Conservation (phyloP, 225 moss, liverwort and hornwort genomes). For the Thuidium tamariscinum region DNA sequence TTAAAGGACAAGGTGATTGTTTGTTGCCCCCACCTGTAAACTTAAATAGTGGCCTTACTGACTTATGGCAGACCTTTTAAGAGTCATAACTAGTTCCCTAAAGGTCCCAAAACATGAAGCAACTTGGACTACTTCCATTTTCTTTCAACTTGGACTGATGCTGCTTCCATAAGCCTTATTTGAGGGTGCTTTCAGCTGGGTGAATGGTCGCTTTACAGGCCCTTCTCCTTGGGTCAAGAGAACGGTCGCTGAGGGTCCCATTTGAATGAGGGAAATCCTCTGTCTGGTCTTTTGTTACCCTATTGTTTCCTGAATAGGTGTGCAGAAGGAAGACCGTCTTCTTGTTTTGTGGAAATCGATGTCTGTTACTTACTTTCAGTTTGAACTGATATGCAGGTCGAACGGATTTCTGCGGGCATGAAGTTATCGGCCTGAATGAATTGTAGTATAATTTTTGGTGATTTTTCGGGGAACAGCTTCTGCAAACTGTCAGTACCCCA, state of each 20-base stretch:
- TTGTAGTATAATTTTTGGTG: conserved; percentile 8
- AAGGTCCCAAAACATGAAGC: neutral
- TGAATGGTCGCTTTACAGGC: neutral
- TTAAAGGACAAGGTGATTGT: neutral
- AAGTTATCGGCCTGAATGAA: neutral
- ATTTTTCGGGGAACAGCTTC: conserved; percentile 2
- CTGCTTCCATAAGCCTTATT: neutral
- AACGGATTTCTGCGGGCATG: neutral
- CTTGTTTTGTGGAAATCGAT: neutral
- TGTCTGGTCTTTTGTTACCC: neutral
- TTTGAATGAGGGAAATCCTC: neutral
- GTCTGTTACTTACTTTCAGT: neutral
- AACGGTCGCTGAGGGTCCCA: too few species aligned
- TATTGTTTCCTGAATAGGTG: neutral
- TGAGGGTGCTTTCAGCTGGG: neutral
- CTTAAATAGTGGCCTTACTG: neutral
- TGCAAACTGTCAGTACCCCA: neutral
- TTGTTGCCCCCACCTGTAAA: neutral
- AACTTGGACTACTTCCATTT: neutral
- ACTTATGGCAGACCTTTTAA: neutral
- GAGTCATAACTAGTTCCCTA: neutral
- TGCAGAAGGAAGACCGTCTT: neutral
- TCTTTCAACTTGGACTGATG: neutral
- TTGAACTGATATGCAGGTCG: neutral
- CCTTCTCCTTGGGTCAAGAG: neutral